A percentile compares a stretch with the other conserved stretches of the same genome.
Evolutionary conservation across 306 rosid species (phyloP).

Genomic region (Lagenaria siceraria): DNA sequence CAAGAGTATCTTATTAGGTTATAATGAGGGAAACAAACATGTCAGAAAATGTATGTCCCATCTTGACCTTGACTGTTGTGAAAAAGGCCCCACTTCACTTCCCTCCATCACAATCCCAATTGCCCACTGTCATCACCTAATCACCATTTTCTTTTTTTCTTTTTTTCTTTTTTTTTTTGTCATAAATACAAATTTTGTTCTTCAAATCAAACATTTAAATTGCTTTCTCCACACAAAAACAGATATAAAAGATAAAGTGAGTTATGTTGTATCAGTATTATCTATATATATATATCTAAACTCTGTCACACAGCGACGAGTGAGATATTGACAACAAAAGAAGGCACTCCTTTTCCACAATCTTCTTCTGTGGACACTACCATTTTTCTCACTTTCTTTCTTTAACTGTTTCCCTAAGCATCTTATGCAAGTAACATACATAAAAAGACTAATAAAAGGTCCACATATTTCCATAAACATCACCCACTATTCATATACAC

Average conservation of each 20-base stretch:
- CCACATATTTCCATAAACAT: no score
- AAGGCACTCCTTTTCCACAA: neutral
- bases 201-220: neutral
- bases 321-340: neutral
- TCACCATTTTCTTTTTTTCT: no score
- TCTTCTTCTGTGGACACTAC: neutral
- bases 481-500: no score
- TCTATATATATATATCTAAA: no score
- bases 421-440: neutral
- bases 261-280: no score
- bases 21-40: neutral
- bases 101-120: neutral
- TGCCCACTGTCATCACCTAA: neutral
- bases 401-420: neutral
- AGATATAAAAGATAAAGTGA: no score
- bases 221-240: neutral
- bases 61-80: neutral
- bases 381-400: neutral
- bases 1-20: neutral
- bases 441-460: no score
- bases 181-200: no score
- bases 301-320: neutral
- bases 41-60: slow-evolving; percentile 2
- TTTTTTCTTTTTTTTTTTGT: no score
- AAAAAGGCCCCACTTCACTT: neutral